Conservation (phyloP, 2,329 filamentous ascomycete genomes). For the Stagonosporopsis tanaceti region DNA sequence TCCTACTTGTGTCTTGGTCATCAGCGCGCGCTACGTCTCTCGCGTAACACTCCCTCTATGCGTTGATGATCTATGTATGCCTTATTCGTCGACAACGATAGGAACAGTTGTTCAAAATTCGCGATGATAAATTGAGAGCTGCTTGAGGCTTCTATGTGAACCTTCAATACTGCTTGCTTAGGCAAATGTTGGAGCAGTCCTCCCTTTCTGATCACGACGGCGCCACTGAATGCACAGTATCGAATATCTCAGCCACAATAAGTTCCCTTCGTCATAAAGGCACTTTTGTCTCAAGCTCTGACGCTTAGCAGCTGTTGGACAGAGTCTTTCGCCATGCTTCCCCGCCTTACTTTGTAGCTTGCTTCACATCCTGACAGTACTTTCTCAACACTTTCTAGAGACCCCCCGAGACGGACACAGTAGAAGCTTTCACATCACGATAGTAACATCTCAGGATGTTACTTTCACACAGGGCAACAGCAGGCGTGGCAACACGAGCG, state of each 20-base stretch:
- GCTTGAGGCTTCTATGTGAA: background rate
- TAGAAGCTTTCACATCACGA: background rate
- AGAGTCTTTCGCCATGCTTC: background rate
- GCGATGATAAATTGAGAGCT: background rate
- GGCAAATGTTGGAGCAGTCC: background rate
- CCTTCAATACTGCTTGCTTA: background rate
- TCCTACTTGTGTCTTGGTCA: background rate
- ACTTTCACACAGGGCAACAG: background rate
- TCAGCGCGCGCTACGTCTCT: background rate
- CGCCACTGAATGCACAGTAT: background rate
- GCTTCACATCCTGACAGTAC: background rate
- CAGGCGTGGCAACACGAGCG: conserved; percentile 6
- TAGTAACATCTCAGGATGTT: background rate
- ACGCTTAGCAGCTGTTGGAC: background rate
- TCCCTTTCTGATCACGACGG: background rate
- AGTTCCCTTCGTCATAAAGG: background rate
- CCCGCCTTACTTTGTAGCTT: background rate
- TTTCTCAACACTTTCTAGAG: background rate
- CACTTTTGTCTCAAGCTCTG: conserved; percentile 3
- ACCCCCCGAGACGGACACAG: background rate
- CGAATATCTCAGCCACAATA: conserved; percentile 2
- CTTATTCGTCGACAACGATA: background rate
- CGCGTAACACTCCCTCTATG: conserved; percentile 1
- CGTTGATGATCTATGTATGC: background rate
- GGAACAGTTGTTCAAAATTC: background rate